Percentiles rank a stretch among this genome's conserved stretches.
Conservation (phyloP, 2,329 filamentous ascomycete genomes). For the Talaromyces verruculosus region DNA sequence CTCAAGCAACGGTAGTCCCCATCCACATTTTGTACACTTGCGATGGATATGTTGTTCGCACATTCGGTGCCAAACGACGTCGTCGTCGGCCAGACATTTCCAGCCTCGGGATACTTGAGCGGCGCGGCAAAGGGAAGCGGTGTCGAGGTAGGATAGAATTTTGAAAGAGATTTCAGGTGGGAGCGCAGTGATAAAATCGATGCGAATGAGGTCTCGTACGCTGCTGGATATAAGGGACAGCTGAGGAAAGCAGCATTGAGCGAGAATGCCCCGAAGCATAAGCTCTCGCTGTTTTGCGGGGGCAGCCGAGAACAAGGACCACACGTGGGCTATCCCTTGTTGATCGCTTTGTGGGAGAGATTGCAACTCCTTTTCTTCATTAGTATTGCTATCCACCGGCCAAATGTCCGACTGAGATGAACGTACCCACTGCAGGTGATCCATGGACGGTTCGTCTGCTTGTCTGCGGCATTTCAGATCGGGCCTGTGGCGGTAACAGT, state of each 20-base stretch:
- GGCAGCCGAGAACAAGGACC: constrained; percentile 95
- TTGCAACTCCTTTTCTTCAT: constrained; percentile 66
- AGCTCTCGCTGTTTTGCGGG: constrained; percentile 90
- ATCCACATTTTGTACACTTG: constrained; percentile 93
- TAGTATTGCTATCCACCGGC: background rate
- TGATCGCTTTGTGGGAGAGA: constrained; percentile 80
- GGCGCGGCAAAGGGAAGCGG: constrained; percentile 89
- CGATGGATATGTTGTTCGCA: constrained; percentile 95
- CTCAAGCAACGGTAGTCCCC: constrained; percentile 87
- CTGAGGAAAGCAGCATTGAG: constrained; percentile 96
- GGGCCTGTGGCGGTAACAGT: constrained; percentile 91
- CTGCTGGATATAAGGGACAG: constrained; percentile 88
- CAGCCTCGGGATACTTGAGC: constrained; percentile 89
- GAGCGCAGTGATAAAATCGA: constrained; percentile 89
- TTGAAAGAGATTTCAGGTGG: constrained; percentile 90
- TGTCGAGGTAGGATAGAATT: constrained; percentile 89
- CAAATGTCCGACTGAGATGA: background rate
- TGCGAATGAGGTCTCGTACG: constrained; percentile 91
- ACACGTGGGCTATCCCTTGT: constrained; percentile 94
- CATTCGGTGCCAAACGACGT: constrained; percentile 97
- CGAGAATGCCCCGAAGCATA: constrained; percentile 94
- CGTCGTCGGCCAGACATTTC: constrained; percentile 89
- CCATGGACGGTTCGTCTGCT: constrained; percentile 94
- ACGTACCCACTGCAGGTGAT: constrained; percentile 80
- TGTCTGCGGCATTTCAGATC: constrained; percentile 91